These are phyloP conservation scores for Neurospora sp. DNA, from an alignment of 2,329 filamentous ascomycete genomes.

Conservation along the genomic window DNA sequence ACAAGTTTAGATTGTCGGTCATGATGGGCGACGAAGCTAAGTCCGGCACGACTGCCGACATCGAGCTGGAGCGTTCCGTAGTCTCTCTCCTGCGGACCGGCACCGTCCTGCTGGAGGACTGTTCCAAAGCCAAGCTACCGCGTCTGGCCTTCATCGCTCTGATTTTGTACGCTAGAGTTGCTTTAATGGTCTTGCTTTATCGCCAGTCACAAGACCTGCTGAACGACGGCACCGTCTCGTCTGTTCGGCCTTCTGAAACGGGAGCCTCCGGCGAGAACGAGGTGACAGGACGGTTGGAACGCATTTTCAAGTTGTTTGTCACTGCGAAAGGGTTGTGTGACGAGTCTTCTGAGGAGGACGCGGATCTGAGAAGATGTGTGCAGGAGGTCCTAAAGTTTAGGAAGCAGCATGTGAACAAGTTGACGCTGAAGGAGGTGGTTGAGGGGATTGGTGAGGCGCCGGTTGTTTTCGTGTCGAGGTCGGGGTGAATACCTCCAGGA, in stretches of 20 bases:
- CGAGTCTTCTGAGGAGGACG: neutral
- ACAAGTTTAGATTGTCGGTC: too few species aligned
- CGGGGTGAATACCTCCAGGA: neutral
- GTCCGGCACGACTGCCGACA: too few species aligned
- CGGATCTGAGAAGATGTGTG: neutral
- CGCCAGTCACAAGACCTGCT: neutral
- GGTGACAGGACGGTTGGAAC: too few species aligned
- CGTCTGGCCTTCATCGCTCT: constrained; percentile 27
- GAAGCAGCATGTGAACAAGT: neutral
- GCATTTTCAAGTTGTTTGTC: neutral
- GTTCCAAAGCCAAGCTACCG: constrained; percentile 21
- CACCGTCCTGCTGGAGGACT: neutral
- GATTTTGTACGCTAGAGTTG: constrained; percentile 24
- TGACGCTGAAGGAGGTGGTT: neutral
- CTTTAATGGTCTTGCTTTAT: neutral
- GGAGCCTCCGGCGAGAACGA: too few species aligned
- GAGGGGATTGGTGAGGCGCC: neutral
- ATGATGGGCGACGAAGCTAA: too few species aligned
- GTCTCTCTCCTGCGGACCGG: neutral
- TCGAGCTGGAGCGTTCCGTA: neutral
- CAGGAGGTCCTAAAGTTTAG: neutral
- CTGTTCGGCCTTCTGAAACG: too few species aligned
- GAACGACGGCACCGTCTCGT: too few species aligned
- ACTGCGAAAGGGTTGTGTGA: neutral
- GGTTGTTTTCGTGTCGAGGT: neutral